These are phyloP conservation scores for Leccinum subgranulosum DNA, from an alignment of 768 basidiomycete genomes.

Conservation along the genomic window DNA sequence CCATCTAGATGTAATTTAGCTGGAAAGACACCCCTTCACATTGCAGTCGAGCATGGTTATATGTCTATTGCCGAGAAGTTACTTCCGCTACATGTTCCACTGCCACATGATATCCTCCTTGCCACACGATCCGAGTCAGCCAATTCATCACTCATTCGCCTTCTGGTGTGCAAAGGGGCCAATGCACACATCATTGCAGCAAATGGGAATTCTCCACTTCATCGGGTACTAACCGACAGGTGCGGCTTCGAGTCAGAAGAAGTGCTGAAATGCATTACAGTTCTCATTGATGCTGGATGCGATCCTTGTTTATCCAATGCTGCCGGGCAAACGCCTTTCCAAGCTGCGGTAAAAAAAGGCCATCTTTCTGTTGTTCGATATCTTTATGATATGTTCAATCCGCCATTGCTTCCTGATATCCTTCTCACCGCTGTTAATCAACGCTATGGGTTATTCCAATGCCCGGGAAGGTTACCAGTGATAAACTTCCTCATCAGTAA, in stretches of 20 bases:
- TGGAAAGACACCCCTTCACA: background rate
- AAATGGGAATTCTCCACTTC: background rate
- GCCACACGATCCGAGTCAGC: background rate
- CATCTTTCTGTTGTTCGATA: background rate
- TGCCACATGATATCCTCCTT: background rate
- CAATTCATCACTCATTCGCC: background rate
- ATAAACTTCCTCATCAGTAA: background rate
- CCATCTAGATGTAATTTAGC: background rate
- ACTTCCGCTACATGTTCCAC: background rate
- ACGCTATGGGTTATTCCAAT: too few species aligned
- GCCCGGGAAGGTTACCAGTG: background rate
- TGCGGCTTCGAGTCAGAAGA: background rate
- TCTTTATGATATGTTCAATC: background rate
- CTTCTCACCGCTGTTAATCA: background rate
- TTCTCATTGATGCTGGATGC: background rate
- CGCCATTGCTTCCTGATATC: background rate
- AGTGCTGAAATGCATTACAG: background rate
- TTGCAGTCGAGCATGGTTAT: background rate
- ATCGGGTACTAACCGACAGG: background rate
- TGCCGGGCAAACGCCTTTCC: background rate
- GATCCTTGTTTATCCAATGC: background rate
- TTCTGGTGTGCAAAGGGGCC: background rate
- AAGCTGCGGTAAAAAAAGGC: background rate
- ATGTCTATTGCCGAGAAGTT: background rate
- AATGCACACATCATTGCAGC: background rate